These are phyloP conservation scores for Clathrospora elynae DNA, from an alignment of 2,329 filamentous ascomycete genomes.

Conservation along the genomic window DNA sequence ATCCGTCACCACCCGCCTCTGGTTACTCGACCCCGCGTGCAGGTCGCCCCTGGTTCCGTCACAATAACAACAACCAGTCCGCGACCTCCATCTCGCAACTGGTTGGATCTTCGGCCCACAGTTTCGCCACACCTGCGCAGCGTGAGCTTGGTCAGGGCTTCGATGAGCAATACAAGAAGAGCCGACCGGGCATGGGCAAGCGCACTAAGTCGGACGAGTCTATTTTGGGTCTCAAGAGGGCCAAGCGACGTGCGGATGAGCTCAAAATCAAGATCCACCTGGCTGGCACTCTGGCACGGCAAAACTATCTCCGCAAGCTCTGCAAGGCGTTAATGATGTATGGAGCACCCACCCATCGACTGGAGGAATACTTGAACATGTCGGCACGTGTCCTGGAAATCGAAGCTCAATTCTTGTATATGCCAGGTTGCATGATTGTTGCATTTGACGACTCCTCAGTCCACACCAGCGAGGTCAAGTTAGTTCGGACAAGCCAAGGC, in stretches of 20 bases:
- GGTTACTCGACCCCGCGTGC: conserved; percentile 50
- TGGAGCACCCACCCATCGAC: conserved; percentile 85
- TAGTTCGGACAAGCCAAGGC: conserved; percentile 70
- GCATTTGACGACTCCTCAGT: conserved; percentile 78
- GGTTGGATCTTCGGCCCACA: conserved; percentile 52
- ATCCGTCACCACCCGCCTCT: conserved; percentile 50
- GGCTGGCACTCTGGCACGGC: conserved; percentile 73
- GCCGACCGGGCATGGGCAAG: conserved; percentile 45
- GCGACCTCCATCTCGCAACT: conserved; percentile 51
- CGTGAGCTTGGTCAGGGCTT: conserved; percentile 52
- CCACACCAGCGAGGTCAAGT: conserved; percentile 79
- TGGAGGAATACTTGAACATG: conserved; percentile 93
- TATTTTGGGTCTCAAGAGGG: conserved; percentile 46
- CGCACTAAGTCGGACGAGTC: conserved; percentile 46
- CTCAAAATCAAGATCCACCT: conserved; percentile 66
- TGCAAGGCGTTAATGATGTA: conserved; percentile 88
- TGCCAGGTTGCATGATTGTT: conserved; percentile 92
- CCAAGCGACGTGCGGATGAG: conserved; percentile 54
- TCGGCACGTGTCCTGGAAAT: conserved; percentile 87
- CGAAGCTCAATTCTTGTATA: conserved; percentile 85
- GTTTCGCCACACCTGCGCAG: conserved; percentile 50
- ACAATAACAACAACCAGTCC: conserved; percentile 45
- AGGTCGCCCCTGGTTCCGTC: conserved; percentile 46
- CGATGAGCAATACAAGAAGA: conserved; percentile 48
- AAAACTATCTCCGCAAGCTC: conserved; percentile 81